Percentiles rank a stretch among this genome's conserved stretches.
These are phyloP conservation scores for Aspergillus sp. DNA, from an alignment of 2,329 filamentous ascomycete genomes.

Conservation along the genomic window DNA sequence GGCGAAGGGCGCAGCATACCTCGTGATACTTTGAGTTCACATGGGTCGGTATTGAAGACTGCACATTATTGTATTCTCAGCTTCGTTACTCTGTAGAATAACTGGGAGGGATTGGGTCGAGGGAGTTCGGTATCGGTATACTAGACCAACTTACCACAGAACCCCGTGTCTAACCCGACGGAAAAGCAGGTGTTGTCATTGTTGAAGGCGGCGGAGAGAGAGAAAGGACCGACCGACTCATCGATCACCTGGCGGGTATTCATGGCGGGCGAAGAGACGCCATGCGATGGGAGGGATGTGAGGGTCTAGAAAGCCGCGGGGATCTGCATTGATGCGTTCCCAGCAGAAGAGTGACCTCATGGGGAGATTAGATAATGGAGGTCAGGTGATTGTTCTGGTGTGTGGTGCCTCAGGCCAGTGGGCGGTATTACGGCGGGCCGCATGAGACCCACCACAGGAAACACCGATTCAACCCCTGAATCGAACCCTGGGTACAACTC, in stretches of 20 bases:
- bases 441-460: too few relatives aligned
- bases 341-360: constrained; percentile 4
- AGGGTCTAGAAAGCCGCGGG: background rate
- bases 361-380: background rate
- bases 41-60: constrained; percentile 74
- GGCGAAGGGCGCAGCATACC: constrained; percentile 39
- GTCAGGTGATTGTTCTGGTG: background rate
- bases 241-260: constrained; percentile 87
- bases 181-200: constrained; percentile 80
- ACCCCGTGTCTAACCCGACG: constrained; percentile 81
- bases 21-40: constrained; percentile 65
- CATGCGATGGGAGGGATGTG: background rate
- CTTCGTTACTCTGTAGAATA: constrained; percentile 5
- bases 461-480: too few relatives aligned
- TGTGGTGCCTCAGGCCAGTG: background rate
- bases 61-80: constrained; percentile 17
- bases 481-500: too few relatives aligned
- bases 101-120: background rate
- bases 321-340: background rate
- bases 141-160: constrained; percentile 63
- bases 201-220: constrained; percentile 84
- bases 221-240: constrained; percentile 68
- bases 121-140: background rate
- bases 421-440: too few relatives aligned
- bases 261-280: constrained; percentile 55